These are phyloP conservation scores for Solanum appendiculatum DNA, from an alignment of 257 asterid genomes.

Conservation along the genomic window DNA sequence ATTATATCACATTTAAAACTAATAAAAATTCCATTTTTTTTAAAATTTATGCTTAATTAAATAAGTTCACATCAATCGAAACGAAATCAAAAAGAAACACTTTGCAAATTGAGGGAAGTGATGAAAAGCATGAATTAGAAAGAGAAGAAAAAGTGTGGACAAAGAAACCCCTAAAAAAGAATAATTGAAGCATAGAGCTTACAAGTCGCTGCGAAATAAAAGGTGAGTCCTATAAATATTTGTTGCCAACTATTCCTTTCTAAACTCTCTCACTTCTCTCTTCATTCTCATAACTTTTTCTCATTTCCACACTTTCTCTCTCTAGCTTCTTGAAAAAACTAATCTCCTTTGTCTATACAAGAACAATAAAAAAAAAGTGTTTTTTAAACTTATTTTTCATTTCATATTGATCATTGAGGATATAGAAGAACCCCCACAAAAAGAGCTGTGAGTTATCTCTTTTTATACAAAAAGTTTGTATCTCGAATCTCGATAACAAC, in stretches of 20 bases:
- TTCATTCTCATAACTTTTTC: neutral
- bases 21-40: no score
- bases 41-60: neutral
- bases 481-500: neutral
- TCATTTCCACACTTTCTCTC: neutral
- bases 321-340: neutral
- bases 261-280: slow-evolving; percentile 6
- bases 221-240: slow-evolving; percentile 49
- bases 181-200: slow-evolving; percentile 30
- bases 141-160: neutral
- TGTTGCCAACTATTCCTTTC: slow-evolving; percentile 10
- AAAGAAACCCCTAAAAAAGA: neutral
- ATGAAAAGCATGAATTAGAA: neutral
- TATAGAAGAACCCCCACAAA: neutral
- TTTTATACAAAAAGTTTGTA: neutral
- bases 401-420: neutral
- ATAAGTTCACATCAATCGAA: neutral
- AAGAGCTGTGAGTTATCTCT: neutral
- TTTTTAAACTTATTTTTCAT: neutral
- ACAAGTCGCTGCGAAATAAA: slow-evolving; percentile 44
- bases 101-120: neutral
- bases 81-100: neutral
- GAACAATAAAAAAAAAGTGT: neutral
- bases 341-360: neutral
- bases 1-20: no score